Percentiles rank a stretch among this genome's conserved stretches.
phyloP scores from a whole-genome alignment of 176 grass and related monocot species.

The Cocos nucifera region DNA sequence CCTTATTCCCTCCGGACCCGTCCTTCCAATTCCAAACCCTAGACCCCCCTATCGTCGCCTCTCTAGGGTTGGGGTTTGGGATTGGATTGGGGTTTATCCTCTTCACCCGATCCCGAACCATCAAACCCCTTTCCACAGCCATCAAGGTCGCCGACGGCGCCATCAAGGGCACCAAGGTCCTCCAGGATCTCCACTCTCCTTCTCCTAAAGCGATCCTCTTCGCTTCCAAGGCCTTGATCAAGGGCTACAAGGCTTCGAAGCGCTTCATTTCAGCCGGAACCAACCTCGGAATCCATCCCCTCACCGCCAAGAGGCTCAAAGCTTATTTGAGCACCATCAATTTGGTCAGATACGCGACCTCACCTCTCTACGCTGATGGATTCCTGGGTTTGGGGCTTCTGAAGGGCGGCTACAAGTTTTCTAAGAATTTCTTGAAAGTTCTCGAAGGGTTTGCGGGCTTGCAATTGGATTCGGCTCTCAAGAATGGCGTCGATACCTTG shows the following conservation, averaged over 20 bases:
- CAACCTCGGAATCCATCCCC: slow-evolving; percentile 16
- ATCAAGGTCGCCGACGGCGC: slow-evolving; percentile 41
- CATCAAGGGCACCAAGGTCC: slow-evolving; percentile 40
- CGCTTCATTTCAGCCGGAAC: slow-evolving; percentile 30
- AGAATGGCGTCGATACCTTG: slow-evolving; percentile 48
- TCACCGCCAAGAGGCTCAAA: slow-evolving; percentile 23
- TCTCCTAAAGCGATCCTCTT: slow-evolving; percentile 48
- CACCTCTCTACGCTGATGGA: slow-evolving; percentile 25
- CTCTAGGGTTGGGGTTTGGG: slow-evolving; percentile 24
- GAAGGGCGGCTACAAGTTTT: slow-evolving; percentile 53
- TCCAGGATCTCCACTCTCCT: slow-evolving; percentile 31
- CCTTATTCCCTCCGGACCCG: too few relatives aligned
- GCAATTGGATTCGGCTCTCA: slow-evolving; percentile 69
- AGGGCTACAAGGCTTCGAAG: slow-evolving; percentile 66
- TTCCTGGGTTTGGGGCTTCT: slow-evolving; percentile 41
- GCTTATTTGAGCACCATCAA: slow-evolving; percentile 48
- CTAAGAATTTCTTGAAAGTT: slow-evolving; percentile 71
- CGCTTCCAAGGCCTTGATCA: slow-evolving; percentile 64
- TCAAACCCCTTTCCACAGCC: slow-evolving; percentile 53
- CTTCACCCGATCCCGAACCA: slow-evolving; percentile 36
- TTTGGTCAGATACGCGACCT: slow-evolving; percentile 45
- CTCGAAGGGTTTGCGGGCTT: slow-evolving; percentile 74
- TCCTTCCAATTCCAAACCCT: too few relatives aligned
- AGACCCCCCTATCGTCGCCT: not conserved
- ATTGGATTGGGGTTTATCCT: slow-evolving; percentile 42